Base-by-base conservation (phyloP, 352 stramenopile species). In the Globisporangium heterothallicum region DNA sequence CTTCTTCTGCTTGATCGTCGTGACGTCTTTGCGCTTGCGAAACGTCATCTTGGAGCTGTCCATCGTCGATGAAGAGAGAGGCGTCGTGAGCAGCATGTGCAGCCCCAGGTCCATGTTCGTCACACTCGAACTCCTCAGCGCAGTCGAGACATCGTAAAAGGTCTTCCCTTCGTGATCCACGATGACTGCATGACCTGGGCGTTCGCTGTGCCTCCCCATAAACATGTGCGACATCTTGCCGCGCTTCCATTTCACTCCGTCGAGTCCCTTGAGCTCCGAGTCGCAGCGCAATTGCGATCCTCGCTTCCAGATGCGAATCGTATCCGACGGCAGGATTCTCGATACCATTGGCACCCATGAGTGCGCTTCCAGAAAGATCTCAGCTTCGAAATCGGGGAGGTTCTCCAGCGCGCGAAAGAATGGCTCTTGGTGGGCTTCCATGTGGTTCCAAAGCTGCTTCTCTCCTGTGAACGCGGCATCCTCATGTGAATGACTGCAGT, bases 301-400 rank as follows among this genome's bases (percentile, higher is more conserved):
- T 26, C 71, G 72, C 67, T 92, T 92, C 62, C 57, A 76, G 43
- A 92, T 73, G 21, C 64, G 72, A 42, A 89, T 74, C 26, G 74
- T 86, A 56, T 92, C 78, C 4, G 78, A 89, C 8, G 82, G 82
- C 43, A 92, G 58, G 24, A 86, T 78, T 61, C 73, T 84, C 18
- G 82, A 92, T 21, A 92, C 78, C 8, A 86, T 74, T 1, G 82
- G 82, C 32, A 92, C 74, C 82, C 82, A 92, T 56, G 82, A 92
- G 29, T 84, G 78, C 24, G 80, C 72, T 46, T 90, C 78, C 26
- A 90, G 59, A 34, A 86, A 86, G 42, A 92, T 84, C 57, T 92
- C 82, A 8, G 76, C 75, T 38, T 87, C 75, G 66, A 92, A 92
- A 45, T 92, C 78, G 0, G 82, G 78, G 1, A 92, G 57, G 8